Conservation (phyloP, 1,284 basidiomycete species). For the Crucibulum parvulum region DNA sequence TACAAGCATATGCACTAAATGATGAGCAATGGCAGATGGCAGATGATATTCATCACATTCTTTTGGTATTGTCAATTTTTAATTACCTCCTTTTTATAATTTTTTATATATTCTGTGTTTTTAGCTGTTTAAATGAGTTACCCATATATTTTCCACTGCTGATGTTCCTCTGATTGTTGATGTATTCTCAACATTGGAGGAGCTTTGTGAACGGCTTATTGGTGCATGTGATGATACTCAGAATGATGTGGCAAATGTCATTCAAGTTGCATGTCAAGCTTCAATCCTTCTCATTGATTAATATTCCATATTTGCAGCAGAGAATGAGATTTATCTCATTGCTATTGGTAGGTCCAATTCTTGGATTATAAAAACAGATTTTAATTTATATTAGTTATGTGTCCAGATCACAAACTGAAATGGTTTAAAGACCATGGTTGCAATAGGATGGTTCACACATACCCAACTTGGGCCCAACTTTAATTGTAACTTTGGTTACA, state of each 20-base stretch:
- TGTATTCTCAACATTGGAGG: constrained; percentile 17
- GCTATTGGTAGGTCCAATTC: constrained; percentile 22
- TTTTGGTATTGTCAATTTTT: neutral
- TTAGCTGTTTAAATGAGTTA: constrained; percentile 19
- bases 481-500: too few species aligned
- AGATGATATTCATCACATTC: neutral
- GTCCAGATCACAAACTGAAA: constrained; percentile 21
- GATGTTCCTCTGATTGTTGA: constrained; percentile 26
- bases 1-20: neutral
- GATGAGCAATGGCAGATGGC: neutral
- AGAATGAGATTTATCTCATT: constrained; percentile 21
- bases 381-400: constrained; percentile 19
- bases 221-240: constrained; percentile 7
- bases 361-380: constrained; percentile 2
- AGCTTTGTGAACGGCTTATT: constrained; percentile 9
- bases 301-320: constrained; percentile 12
- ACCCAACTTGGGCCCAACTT: too few species aligned
- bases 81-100: too few species aligned
- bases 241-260: constrained; percentile 6
- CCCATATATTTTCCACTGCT: constrained; percentile 16
- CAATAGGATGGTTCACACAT: too few species aligned
- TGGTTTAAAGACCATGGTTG: constrained; percentile 18
- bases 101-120: neutral
- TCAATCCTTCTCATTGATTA: constrained; percentile 20
- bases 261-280: constrained; percentile 19